Conservation (phyloP, 163 green algal genomes). For the Scenedesmus sp. region DNA sequence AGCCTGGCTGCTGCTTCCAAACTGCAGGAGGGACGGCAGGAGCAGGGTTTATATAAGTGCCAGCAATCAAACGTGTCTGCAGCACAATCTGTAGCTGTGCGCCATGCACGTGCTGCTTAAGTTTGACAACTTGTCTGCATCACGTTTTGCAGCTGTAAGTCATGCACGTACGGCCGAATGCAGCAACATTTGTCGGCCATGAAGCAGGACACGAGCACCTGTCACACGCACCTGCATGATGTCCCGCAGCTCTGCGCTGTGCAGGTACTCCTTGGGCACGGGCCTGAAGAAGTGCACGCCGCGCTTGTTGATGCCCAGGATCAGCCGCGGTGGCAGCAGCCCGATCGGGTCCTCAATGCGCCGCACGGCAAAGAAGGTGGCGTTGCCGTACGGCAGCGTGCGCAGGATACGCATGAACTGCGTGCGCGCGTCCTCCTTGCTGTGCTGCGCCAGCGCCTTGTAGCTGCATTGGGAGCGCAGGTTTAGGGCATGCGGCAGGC, state of each 20-base stretch:
- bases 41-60: neutral
- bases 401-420: constrained; percentile 96
- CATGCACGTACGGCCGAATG: too few species aligned
- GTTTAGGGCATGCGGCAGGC: too few species aligned
- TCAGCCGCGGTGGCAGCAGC: constrained; percentile 93
- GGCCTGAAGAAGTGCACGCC: constrained; percentile 96
- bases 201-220: too few species aligned
- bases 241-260: constrained; percentile 97
- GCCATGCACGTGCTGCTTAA: too few species aligned
- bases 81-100: neutral
- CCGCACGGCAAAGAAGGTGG: constrained; percentile 73
- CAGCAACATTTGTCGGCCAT: neutral
- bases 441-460: constrained; percentile 84
- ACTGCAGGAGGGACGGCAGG: constrained; percentile 68
- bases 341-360: constrained; percentile 98
- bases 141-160: too few species aligned
- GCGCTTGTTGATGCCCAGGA: constrained; percentile 98
- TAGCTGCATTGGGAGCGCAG: too few species aligned
- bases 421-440: constrained; percentile 92
- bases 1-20: constrained; percentile 87
- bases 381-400: constrained; percentile 92
- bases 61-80: too few species aligned
- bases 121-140: neutral
- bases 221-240: constrained; percentile 84
- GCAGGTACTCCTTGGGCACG: constrained; percentile 98